These are phyloP conservation scores for Mytilinidion resinicola DNA, from an alignment of 495 filamentous ascomycete species.

Conservation along the genomic window DNA sequence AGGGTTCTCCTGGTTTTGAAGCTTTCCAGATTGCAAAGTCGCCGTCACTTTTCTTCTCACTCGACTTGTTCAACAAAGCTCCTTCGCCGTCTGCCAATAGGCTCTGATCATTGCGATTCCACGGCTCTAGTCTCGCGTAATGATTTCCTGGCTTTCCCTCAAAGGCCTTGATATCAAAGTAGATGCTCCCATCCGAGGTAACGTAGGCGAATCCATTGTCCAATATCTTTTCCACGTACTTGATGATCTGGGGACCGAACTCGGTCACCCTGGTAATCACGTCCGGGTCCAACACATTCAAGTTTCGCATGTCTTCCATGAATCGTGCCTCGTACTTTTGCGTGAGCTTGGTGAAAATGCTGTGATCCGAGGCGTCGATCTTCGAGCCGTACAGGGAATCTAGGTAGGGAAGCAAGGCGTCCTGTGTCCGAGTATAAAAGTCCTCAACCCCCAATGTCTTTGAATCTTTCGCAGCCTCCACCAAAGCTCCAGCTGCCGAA, in stretches of 20 bases:
- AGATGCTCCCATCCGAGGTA: conserved; percentile 78
- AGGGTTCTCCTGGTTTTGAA: conserved; percentile 85
- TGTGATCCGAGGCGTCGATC: conserved; percentile 68
- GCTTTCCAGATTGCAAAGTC: conserved; percentile 97
- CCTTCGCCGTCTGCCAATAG: conserved; percentile 88
- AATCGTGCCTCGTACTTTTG: conserved; percentile 77
- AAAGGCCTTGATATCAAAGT: conserved; percentile 87
- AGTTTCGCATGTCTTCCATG: conserved; percentile 70
- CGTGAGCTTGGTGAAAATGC: conserved; percentile 74
- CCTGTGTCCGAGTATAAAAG: conserved; percentile 50
- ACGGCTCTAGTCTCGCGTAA: conserved; percentile 82
- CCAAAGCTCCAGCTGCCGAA: conserved; percentile 32
- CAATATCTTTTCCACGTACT: conserved; percentile 70
- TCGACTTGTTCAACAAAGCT: conserved; percentile 58
- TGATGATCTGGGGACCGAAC: conserved; percentile 76
- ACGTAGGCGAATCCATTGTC: conserved; percentile 80
- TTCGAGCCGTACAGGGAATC: conserved; percentile 68
- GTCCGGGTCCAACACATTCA: conserved; percentile 82
- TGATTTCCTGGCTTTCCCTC: conserved; percentile 67
- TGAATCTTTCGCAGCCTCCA: conserved; percentile 11
- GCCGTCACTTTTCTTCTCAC: conserved; percentile 61
- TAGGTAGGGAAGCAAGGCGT: conserved; percentile 79
- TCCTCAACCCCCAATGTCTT: conserved; percentile 38
- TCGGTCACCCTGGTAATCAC: conserved; percentile 82
- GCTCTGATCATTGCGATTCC: conserved; percentile 75